Base-by-base conservation (phyloP, 2,329 filamentous ascomycete genomes). In the Monosporascus sp. region DNA sequence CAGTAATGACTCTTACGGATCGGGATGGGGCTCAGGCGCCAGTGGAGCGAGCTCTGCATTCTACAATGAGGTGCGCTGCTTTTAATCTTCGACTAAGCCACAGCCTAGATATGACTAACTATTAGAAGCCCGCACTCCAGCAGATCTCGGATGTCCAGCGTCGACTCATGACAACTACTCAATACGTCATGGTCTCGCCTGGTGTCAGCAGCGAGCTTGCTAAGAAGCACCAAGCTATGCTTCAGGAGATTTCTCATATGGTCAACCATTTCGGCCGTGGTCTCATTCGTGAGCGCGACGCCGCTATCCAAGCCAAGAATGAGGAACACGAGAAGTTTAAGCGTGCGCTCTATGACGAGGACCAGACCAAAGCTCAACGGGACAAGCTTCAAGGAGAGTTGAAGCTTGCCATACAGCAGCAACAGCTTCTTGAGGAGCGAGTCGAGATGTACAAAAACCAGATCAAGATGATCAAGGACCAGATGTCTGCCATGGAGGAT, bases 201-300 rank as follows among this genome's bases (percentile, higher is more conserved):
- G 61, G 61, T n/a, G 50, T 64, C 31, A 47, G 58, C 2, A 37
- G 37, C 2, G 50, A 57, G 1, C 48, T 52, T 7, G 55, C 58
- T 11, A 25, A 49, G 1, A 56, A 57, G n/a, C 58, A 65, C n/a
- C 50, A 50, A 3, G 45, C 48, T 3, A 49, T 63, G 20, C 22
- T 61, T 2, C 56, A 57, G 8, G 62, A 64, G 36, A 59, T 64
- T 11, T 54, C 56, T 3, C 62, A 64, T 24, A 48, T 60, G 18
- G 49, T 61, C 3, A 59, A 50, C 27, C 31, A 56, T 1, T 31
- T 49, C 6, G 50, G 57, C 2, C 24, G 49, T 5, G 50, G 52
- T 22, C 27, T 66, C 6, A 54, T 56, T 3, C 27, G 46, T 11
- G 56, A 64, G 36, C 54, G 59, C 8, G 59, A 66, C 20, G 54